These are phyloP conservation scores for Volvox africanus DNA, from an alignment of 139 green algal species.

Conservation along the genomic window DNA sequence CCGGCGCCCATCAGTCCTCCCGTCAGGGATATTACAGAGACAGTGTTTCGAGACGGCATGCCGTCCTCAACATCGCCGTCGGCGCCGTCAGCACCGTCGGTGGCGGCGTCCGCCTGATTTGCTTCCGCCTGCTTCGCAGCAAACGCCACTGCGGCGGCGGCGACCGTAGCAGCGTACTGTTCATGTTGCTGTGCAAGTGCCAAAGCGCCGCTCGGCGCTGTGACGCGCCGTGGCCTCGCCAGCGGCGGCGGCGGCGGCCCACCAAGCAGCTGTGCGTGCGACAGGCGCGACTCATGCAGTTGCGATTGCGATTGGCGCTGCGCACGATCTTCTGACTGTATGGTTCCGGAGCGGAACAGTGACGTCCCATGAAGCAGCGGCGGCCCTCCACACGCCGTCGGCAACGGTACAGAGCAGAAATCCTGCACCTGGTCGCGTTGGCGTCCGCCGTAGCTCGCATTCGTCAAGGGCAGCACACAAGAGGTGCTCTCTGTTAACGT, in stretches of 20 bases:
- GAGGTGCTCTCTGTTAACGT: too few relatives aligned
- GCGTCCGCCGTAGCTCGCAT: not conserved
- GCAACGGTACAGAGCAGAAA: not conserved
- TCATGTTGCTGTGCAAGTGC: conserved; percentile 16
- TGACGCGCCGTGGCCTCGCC: not conserved
- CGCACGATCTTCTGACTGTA: not conserved
- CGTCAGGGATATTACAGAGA: not conserved
- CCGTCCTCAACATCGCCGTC: not conserved
- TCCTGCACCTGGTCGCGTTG: not conserved
- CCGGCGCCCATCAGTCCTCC: not conserved
- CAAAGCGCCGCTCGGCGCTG: not conserved
- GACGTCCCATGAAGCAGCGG: too few relatives aligned
- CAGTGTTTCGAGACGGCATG: not conserved
- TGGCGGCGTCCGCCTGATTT: not conserved
- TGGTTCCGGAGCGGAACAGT: not conserved
- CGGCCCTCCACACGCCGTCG: too few relatives aligned
- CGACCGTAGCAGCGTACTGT: conserved; percentile 1
- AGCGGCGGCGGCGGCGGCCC: not conserved
- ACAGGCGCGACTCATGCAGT: not conserved
- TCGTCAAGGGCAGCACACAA: not conserved
- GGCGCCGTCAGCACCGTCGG: too few relatives aligned
- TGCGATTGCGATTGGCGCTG: not conserved
- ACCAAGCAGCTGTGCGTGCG: not conserved
- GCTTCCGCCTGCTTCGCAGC: not conserved
- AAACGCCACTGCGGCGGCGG: conserved; percentile 12